phyloP scores from a whole-genome alignment of 2,329 filamentous ascomycete genomes.

The Pseudogymnoascus sp. region DNA sequence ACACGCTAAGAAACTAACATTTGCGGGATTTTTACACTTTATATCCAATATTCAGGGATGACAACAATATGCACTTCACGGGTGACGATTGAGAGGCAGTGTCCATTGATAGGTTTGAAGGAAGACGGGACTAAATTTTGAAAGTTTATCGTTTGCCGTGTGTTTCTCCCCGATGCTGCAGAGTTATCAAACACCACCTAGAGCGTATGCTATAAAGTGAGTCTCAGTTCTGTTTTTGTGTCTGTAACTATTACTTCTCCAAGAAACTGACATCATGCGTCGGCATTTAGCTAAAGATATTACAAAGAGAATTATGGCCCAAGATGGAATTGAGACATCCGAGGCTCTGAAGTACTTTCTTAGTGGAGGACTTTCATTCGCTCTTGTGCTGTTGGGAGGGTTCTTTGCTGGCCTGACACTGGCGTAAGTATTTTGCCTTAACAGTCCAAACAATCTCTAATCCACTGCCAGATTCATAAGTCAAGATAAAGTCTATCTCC shows the following conservation, averaged over 20 bases:
- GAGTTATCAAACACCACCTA: background rate
- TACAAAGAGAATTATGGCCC: background rate
- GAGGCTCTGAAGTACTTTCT: background rate
- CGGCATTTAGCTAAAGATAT: background rate
- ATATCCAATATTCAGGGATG: background rate
- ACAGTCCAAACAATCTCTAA: background rate
- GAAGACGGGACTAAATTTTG: background rate
- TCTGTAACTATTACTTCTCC: background rate
- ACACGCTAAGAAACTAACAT: background rate
- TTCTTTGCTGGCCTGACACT: constrained; percentile 93
- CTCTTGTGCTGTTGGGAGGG: constrained; percentile 76
- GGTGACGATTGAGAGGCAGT: background rate
- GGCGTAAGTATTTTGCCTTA: constrained; percentile 45
- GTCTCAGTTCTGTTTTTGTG: background rate
- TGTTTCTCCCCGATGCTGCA: background rate
- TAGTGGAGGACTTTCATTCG: background rate
- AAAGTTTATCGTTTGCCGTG: background rate
- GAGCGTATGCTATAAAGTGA: background rate
- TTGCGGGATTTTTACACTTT: background rate
- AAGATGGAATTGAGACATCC: background rate
- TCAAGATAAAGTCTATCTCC: constrained; percentile 92
- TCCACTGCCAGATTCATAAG: constrained; percentile 30
- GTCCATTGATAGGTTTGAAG: background rate
- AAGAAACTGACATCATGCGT: background rate
- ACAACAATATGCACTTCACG: background rate